Conservation (phyloP, 2,329 filamentous ascomycete genomes). For the Huntiella decipiens region DNA sequence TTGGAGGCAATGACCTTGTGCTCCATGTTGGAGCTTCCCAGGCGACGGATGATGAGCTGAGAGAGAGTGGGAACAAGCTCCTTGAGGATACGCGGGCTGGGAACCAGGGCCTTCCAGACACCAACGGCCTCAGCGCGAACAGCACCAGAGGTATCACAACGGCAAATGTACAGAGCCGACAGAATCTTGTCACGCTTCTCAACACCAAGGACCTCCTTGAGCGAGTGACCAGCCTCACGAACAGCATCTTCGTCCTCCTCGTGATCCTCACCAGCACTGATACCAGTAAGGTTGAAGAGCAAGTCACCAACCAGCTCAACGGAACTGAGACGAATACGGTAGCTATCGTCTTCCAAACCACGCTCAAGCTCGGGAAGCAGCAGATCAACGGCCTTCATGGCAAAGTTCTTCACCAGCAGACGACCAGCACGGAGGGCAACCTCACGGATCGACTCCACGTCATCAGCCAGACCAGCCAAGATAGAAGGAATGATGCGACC, state of each 20-base stretch:
- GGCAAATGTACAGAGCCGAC: conserved; percentile 92
- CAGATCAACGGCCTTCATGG: conserved; percentile 81
- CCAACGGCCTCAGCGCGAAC: conserved; percentile 77
- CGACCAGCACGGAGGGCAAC: conserved; percentile 89
- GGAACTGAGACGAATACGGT: conserved; percentile 93
- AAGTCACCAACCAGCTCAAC: conserved; percentile 94
- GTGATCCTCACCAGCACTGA: conserved; percentile 52
- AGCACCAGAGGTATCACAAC: conserved; percentile 83
- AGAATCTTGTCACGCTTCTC: conserved; percentile 94
- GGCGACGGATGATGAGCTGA: conserved; percentile 79
- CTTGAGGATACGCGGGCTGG: conserved; percentile 78
- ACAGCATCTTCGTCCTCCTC: conserved; percentile 60
- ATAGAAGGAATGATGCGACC: conserved; percentile 92
- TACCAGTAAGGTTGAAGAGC: conserved; percentile 91
- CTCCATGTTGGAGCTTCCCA: conserved; percentile 93
- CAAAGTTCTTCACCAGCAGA: conserved; percentile 94
- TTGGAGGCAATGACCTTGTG: conserved; percentile 98
- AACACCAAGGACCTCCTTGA: conserved; percentile 83
- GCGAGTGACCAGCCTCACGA: conserved; percentile 76
- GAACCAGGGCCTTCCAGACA: conserved; percentile 94
- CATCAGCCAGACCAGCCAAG: conserved; percentile 80
- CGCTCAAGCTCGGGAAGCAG: conserved; percentile 87
- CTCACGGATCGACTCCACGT: conserved; percentile 89
- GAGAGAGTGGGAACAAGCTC: conserved; percentile 89
- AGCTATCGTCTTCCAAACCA: conserved; percentile 90